Conservation (phyloP, 257 asterid species). For the Gentiana straminea region DNA sequence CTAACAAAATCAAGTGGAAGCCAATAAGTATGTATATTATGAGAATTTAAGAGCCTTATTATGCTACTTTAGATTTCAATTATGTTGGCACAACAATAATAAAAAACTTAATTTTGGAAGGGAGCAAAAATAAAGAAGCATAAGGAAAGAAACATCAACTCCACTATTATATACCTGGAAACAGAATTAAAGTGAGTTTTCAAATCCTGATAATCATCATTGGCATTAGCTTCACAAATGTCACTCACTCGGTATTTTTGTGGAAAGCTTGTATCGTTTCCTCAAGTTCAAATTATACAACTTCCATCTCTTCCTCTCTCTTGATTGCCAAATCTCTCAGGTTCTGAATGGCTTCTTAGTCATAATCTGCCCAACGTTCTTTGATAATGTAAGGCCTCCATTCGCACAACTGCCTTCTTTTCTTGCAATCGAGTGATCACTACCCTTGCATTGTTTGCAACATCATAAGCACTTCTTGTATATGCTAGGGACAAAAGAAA, state of each 20-base stretch:
- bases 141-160: too few relatives aligned
- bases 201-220: conserved; percentile 52
- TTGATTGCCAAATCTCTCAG: conserved; percentile 48
- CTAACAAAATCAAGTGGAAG: too few relatives aligned
- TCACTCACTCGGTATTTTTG: conserved; percentile 39
- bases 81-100: too few relatives aligned
- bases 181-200: conserved; percentile 32
- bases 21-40: too few relatives aligned
- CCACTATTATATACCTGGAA: too few relatives aligned
- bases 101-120: too few relatives aligned
- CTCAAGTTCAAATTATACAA: conserved; percentile 49
- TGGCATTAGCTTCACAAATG: conserved; percentile 54
- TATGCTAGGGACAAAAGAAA: too few relatives aligned
- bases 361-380: conserved; percentile 94
- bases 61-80: too few relatives aligned
- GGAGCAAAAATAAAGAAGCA: too few relatives aligned
- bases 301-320: conserved; percentile 57
- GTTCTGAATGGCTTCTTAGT: conserved; percentile 59
- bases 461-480: conserved; percentile 71
- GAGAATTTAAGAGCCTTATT: too few relatives aligned
- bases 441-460: conserved; percentile 96
- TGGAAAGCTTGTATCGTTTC: conserved; percentile 39
- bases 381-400: conserved; percentile 97
- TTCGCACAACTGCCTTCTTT: conserved; percentile 90
- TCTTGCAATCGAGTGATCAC: conserved; percentile 92